Evolutionary conservation across 176 grass and related monocot genomes (phyloP).

Genomic region (Paspalum notatum): DNA sequence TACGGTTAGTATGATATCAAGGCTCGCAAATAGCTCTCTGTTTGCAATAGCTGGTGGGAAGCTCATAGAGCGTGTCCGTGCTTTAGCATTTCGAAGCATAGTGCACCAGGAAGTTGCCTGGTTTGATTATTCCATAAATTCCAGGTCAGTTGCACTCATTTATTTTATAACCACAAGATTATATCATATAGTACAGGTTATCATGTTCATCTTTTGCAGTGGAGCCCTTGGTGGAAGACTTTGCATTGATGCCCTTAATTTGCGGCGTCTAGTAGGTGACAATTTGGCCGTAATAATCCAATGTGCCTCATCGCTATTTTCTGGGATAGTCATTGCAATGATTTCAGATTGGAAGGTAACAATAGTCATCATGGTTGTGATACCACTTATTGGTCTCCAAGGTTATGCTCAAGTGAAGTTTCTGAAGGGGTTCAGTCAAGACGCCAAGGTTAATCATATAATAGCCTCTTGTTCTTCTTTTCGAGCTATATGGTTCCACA

Average conservation of each 20-base stretch:
- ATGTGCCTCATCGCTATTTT: conserved; percentile 37
- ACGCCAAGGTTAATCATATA: conserved; percentile 38
- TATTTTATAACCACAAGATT: neutral
- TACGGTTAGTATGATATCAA: conserved; percentile 16
- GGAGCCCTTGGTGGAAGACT: conserved; percentile 11
- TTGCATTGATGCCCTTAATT: conserved; percentile 18
- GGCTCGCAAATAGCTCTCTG: conserved; percentile 18
- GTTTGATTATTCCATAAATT: conserved; percentile 70
- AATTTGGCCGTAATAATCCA: conserved; percentile 60
- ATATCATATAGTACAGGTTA: neutral
- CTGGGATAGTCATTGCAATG: conserved; percentile 59
- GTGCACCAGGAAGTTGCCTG: conserved; percentile 68
- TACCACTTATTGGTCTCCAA: conserved; percentile 13
- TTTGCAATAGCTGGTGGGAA: conserved; percentile 78
- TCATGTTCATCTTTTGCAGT: neutral
- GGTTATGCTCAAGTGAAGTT: conserved; percentile 42
- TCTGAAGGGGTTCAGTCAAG: conserved; percentile 35
- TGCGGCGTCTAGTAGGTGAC: conserved; percentile 38
- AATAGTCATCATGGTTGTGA: conserved; percentile 38
- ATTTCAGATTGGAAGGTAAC: conserved; percentile 63
- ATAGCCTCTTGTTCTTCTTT: neutral
- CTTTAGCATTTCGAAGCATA: conserved; percentile 57
- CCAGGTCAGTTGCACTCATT: conserved; percentile 45
- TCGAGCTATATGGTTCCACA: neutral
- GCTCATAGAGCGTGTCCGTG: conserved; percentile 63